Evolutionary conservation across 177 flowering plant species (phyloP), one percentile per base, ranked within the genome.

Genomic region (Vitis hybrid): DNA sequence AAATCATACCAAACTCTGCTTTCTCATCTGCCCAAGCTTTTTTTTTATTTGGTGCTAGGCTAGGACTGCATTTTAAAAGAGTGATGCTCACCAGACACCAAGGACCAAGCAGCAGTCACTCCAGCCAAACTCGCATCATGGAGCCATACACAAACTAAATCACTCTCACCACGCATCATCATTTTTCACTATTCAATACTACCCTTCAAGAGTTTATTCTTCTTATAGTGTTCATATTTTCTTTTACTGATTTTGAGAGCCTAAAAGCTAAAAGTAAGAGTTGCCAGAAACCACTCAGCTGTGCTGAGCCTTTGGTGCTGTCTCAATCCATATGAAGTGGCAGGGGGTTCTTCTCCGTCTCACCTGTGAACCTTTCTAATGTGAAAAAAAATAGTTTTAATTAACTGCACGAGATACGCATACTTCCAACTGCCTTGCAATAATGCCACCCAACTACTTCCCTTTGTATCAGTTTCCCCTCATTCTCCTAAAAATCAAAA

Each of bases 401-500:
- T 65, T 21, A 49, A 15, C 51, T 61, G 49, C 84, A 78, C 79
- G 77, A 73, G 79, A 78, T 54, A 15, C 69, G 59, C 75, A 62
- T 68, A 75, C 51, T 49, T 49, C 63, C 72, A 67, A 60, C 76
- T 65, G 75, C 62, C 60, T 34, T 69, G 12, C 15, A 17, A 51
- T 51, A 32, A 73, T 45, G 49, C 13, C 64, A 54, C 11, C 19
- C 72, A 71, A 66, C 77, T 15, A 62, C 56, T 66, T 62, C 6
- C 32, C 14, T 72, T 63, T 19, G 9, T 54, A 23, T 15, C 48
- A 23, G 12, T 59, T 50, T 61, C 45, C 21, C 12, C 34, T 54
- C 34, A 30, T 50, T 55, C 60, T 56, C 23, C 49, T 32, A 0
- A 15, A 69, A 11, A 23, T 60, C 6, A 69, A 17, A 6, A 34